A percentile compares a stretch with the other conserved stretches of the same genome.
phyloP scores from a whole-genome alignment of 177 flowering plant genomes.

The Telopea speciosissima region DNA sequence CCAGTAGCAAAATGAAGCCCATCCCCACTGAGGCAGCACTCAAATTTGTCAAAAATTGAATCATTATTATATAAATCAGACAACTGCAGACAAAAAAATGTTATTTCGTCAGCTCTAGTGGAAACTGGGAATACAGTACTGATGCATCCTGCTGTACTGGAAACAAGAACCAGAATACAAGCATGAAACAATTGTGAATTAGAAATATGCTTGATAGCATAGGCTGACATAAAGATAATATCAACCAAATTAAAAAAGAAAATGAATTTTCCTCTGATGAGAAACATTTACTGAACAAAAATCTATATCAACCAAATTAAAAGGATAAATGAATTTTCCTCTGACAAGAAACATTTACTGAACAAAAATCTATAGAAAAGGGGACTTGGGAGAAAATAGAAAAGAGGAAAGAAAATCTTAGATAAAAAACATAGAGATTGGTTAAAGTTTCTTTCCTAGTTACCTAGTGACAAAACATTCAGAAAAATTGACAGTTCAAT shows the following conservation, averaged over 20 bases:
- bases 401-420: too few species aligned
- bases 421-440: too few species aligned
- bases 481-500: too few species aligned
- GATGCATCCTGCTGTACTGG: neutral
- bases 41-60: constrained; percentile 80
- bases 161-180: neutral
- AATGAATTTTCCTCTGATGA: too few species aligned
- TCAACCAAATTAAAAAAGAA: neutral
- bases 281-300: too few species aligned
- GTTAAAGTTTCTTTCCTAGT: too few species aligned
- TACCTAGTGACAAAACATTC: too few species aligned
- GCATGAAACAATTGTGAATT: neutral
- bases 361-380: too few species aligned
- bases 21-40: constrained; percentile 67
- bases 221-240: neutral
- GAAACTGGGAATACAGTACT: neutral
- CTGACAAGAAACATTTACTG: too few species aligned
- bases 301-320: neutral
- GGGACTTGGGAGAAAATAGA: too few species aligned
- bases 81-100: constrained; percentile 41
- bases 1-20: constrained; percentile 75
- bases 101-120: constrained; percentile 16
- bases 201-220: neutral
- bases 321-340: neutral
- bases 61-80: constrained; percentile 64